Evolutionary conservation across 2,329 filamentous ascomycete species (phyloP).

Genomic region (Botrytis porri): DNA sequence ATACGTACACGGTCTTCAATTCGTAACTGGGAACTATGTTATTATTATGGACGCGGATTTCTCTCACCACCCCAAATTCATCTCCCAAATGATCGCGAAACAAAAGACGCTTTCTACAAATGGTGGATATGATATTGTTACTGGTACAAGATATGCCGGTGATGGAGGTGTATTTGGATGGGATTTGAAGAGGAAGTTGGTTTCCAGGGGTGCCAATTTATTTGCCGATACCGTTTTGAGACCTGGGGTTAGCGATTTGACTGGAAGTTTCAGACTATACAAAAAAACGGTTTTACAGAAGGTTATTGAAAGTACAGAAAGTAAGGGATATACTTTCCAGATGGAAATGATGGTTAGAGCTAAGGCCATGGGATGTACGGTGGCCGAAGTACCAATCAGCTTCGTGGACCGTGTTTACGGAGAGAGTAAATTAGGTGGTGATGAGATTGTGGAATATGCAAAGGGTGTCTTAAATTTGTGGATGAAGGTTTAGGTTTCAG

Average conservation of each 20-base stretch:
- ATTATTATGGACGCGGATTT: conserved; percentile 99
- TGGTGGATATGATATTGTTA: conserved; percentile 91
- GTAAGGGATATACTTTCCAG: conserved; percentile 98
- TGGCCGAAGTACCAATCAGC: conserved; percentile 92
- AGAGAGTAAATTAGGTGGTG: conserved; percentile 88
- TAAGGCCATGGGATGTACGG: conserved; percentile 91
- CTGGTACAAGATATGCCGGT: conserved; percentile 89
- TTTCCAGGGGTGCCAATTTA: conserved; percentile 84
- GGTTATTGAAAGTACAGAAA: conserved; percentile 86
- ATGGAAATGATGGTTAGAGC: conserved; percentile 99
- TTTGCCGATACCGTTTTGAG: conserved; percentile 93
- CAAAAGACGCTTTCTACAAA: conserved; percentile 56
- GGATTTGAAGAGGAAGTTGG: conserved; percentile 88
- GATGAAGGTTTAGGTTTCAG: conserved; percentile 62
- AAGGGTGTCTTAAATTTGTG: conserved; percentile 78
- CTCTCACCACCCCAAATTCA: conserved; percentile 98
- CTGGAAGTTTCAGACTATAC: conserved; percentile 91
- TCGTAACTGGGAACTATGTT: conserved; percentile 86
- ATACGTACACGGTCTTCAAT: conserved; percentile 57
- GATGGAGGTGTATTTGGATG: conserved; percentile 90
- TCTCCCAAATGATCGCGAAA: conserved; percentile 83
- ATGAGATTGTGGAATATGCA: conserved; percentile 95
- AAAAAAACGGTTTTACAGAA: conserved; percentile 86
- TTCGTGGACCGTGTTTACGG: conserved; percentile 96
- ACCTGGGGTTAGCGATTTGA: conserved; percentile 92